These are phyloP conservation scores for Penicillium manginii DNA, from an alignment of 495 filamentous ascomycete species.

Conservation along the genomic window DNA sequence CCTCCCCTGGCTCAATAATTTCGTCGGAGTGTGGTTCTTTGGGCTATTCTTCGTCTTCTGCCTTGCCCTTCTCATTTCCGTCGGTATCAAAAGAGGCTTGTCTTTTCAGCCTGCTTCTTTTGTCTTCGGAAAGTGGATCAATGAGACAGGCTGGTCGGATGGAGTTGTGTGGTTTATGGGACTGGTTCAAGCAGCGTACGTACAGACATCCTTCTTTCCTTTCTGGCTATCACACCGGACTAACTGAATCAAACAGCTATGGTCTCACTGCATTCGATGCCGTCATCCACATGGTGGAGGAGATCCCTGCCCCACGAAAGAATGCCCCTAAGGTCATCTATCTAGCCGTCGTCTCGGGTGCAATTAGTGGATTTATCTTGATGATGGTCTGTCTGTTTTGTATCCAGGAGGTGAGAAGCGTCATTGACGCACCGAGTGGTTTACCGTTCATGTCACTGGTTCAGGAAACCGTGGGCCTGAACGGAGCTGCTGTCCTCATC, in stretches of 20 bases:
- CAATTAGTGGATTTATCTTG: conserved; percentile 65
- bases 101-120: conserved; percentile 48
- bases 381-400: conserved; percentile 74
- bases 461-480: conserved; percentile 39
- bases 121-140: conserved; percentile 60
- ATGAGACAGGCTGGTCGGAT: conserved; percentile 63
- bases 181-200: conserved; percentile 57
- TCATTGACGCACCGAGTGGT: conserved; percentile 51
- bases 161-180: conserved; percentile 66
- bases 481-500: conserved; percentile 39
- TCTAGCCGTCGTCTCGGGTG: conserved; percentile 43
- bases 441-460: conserved; percentile 49
- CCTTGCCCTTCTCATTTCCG: conserved; percentile 47
- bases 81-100: conserved; percentile 36
- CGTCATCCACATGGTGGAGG: conserved; percentile 61
- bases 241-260: conserved; percentile 26
- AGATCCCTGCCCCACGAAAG: conserved; percentile 44
- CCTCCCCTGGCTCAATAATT: conserved; percentile 49
- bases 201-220: not conserved
- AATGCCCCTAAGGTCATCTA: conserved; percentile 45
- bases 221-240: not conserved
- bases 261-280: conserved; percentile 64
- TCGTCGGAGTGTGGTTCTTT: conserved; percentile 49
- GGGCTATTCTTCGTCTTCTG: conserved; percentile 47
- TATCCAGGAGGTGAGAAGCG: conserved; percentile 62